These are phyloP conservation scores for Microcos paniculata DNA, from an alignment of 345 rosid species.

Conservation along the genomic window DNA sequence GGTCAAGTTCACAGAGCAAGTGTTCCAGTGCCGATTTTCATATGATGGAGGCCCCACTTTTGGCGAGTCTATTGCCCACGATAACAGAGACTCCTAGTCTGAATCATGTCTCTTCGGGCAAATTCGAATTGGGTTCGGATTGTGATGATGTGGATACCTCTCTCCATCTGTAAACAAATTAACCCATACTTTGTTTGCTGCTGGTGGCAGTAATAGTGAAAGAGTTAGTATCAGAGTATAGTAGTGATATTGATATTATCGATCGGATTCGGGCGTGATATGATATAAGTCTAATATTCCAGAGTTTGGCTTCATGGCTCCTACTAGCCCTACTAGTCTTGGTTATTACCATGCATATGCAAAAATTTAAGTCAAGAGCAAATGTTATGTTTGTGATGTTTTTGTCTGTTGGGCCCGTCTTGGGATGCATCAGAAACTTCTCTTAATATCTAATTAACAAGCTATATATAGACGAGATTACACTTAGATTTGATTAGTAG, in stretches of 20 bases:
- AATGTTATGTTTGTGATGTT: too few species aligned
- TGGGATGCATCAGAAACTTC: neutral
- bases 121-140: conserved; percentile 19
- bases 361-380: neutral
- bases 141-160: conserved; percentile 64
- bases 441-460: neutral
- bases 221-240: neutral
- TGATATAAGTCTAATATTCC: neutral
- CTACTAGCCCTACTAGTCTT: neutral
- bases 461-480: too few species aligned
- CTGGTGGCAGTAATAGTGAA: neutral
- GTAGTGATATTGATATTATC: neutral
- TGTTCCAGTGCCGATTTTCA: conserved; percentile 2
- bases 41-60: conserved; percentile 19
- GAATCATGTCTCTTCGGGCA: conserved; percentile 1
- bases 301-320: neutral
- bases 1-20: conserved; percentile 20
- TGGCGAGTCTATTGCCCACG: conserved; percentile 10
- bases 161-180: conserved; percentile 55
- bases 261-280: neutral
- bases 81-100: conserved; percentile 1
- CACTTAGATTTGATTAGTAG: neutral
- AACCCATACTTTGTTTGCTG: neutral
- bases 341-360: neutral
- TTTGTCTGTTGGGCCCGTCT: too few species aligned